phyloP scores from a whole-genome alignment of 2,329 filamentous ascomycete genomes.

The Gliomastix tumulicola region DNA sequence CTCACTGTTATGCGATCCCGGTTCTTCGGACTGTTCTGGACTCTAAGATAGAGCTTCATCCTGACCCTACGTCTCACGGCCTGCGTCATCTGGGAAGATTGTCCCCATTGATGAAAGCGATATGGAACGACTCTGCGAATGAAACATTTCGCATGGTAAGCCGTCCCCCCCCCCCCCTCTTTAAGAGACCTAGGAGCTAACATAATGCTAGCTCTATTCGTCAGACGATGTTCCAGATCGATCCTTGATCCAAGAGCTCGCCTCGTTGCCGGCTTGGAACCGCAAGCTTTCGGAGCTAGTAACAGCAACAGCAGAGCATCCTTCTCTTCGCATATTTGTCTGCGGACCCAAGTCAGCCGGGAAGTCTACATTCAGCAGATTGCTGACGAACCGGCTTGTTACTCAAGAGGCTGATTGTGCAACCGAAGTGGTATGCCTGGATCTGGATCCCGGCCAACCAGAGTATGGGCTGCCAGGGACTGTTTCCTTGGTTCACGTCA shows the following conservation, averaged over 20 bases:
- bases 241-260: slow-evolving; percentile 44
- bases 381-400: slow-evolving; percentile 62
- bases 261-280: slow-evolving; percentile 54
- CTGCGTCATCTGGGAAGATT: slow-evolving; percentile 49
- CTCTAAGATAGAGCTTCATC: slow-evolving; percentile 45
- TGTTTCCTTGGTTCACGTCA: slow-evolving; percentile 58
- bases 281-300: slow-evolving; percentile 43
- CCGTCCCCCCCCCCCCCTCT: background rate
- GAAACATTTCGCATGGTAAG: slow-evolving; percentile 44
- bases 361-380: slow-evolving; percentile 66
- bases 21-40: slow-evolving; percentile 50
- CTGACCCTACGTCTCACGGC: slow-evolving; percentile 39
- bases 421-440: slow-evolving; percentile 56
- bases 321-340: slow-evolving; percentile 42
- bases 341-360: slow-evolving; percentile 67
- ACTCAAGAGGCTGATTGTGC: slow-evolving; percentile 31
- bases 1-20: slow-evolving; percentile 63
- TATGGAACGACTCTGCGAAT: slow-evolving; percentile 51
- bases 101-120: slow-evolving; percentile 58
- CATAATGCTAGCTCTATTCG: slow-evolving; percentile 40
- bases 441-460: slow-evolving; percentile 72
- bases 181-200: background rate
- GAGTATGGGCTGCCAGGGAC: slow-evolving; percentile 67
- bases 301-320: slow-evolving; percentile 19
- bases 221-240: slow-evolving; percentile 44